Conservation (phyloP, 208 protist genomes). For the Acanthamoeba sp. region DNA sequence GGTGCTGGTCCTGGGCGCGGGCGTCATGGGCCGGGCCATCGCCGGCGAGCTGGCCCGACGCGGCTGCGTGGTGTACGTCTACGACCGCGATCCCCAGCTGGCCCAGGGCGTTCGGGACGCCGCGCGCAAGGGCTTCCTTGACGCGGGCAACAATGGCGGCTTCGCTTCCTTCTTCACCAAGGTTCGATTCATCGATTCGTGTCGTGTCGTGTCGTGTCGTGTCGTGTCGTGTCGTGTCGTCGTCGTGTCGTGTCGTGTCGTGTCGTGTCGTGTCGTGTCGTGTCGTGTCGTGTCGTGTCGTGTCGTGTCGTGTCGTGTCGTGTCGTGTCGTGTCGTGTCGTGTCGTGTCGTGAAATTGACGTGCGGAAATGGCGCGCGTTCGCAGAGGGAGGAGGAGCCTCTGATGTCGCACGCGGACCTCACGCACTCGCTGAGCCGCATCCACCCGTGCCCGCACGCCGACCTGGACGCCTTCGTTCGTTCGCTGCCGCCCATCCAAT, state of each 20-base stretch:
- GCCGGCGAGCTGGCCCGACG: neutral
- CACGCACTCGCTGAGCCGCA: neutral
- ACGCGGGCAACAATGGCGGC: neutral
- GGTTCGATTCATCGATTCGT: neutral
- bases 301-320: neutral
- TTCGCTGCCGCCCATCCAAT: neutral
- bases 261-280: neutral
- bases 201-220: too few species aligned
- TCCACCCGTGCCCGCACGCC: neutral
- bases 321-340: too few species aligned
- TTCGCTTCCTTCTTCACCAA: neutral
- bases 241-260: too few species aligned
- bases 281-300: too few species aligned
- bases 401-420: neutral
- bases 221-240: too few species aligned
- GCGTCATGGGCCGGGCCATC: neutral
- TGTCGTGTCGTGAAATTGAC: too few species aligned
- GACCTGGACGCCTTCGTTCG: neutral
- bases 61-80: neutral
- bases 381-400: neutral
- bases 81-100: neutral
- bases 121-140: neutral
- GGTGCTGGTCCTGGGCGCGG: constrained; percentile 20
- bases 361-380: too few species aligned
- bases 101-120: neutral